Percentiles rank a stretch among this genome's conserved stretches.
Evolutionary conservation across 2,329 filamentous ascomycete species (phyloP).

Genomic region (Fusarium sororula): DNA sequence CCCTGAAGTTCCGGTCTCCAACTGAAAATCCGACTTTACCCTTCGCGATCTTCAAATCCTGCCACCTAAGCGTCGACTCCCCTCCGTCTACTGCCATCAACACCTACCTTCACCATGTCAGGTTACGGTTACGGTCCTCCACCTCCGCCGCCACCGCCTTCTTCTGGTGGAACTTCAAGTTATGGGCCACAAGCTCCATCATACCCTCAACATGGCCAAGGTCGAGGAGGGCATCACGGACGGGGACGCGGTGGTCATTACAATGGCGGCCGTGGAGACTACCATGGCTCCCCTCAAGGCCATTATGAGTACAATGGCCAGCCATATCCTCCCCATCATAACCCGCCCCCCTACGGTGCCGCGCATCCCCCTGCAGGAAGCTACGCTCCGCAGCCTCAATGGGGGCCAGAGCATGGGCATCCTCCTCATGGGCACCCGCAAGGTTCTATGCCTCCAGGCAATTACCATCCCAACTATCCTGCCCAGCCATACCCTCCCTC

Average conservation of each 20-base stretch:
- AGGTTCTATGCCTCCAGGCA: constrained; percentile 59
- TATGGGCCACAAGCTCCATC: constrained; percentile 53
- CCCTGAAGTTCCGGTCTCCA: background rate
- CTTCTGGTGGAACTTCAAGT: constrained; percentile 44
- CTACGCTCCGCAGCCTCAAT: constrained; percentile 54
- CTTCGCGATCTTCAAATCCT: background rate
- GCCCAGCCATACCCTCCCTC: constrained; percentile 60
- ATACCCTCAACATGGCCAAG: constrained; percentile 50
- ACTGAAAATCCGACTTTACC: background rate
- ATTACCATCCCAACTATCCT: constrained; percentile 68
- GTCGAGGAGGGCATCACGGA: constrained; percentile 49
- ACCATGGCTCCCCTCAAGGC: constrained; percentile 49
- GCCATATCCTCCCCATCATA: constrained; percentile 47
- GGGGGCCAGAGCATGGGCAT: constrained; percentile 52
- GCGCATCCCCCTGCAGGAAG: constrained; percentile 49
- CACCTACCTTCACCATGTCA: constrained; percentile 50
- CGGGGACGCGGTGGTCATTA: constrained; percentile 54
- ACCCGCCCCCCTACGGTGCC: constrained; percentile 43
- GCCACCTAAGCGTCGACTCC: background rate
- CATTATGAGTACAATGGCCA: constrained; percentile 57
- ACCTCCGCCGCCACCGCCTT: constrained; percentile 56
- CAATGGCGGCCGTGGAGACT: constrained; percentile 51
- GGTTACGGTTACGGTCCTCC: constrained; percentile 64
- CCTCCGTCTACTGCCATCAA: background rate
- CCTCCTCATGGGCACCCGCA: constrained; percentile 57